Conservation (phyloP, 2,329 filamentous ascomycete species). For the Xylaria sp. region DNA sequence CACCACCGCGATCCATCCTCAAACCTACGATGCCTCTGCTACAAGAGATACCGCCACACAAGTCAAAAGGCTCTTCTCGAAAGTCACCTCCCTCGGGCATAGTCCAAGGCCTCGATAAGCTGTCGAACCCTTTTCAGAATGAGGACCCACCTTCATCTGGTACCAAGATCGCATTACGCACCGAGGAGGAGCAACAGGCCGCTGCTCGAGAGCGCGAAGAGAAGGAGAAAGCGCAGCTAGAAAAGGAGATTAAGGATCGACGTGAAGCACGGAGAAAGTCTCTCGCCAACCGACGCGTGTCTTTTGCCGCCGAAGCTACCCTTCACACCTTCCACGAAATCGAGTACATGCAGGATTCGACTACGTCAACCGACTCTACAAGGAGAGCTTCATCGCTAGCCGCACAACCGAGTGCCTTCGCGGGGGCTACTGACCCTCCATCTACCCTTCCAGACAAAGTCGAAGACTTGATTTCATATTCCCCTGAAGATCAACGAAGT, state of each 20-base stretch:
- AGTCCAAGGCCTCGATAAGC: constrained; percentile 53
- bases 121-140: constrained; percentile 58
- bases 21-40: constrained; percentile 78
- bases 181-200: constrained; percentile 76
- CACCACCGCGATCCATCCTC: constrained; percentile 75
- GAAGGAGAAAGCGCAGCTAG: constrained; percentile 66
- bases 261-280: constrained; percentile 92
- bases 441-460: constrained; percentile 71
- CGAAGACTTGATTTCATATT: constrained; percentile 66
- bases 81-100: constrained; percentile 56
- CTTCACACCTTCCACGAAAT: constrained; percentile 97
- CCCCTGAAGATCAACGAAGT: constrained; percentile 72
- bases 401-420: constrained; percentile 46
- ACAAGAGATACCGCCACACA: constrained; percentile 73
- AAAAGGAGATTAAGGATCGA: constrained; percentile 73
- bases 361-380: constrained; percentile 80
- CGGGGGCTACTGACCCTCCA: constrained; percentile 64
- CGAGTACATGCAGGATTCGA: constrained; percentile 88
- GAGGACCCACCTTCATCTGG: constrained; percentile 50
- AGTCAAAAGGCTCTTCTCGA: constrained; percentile 64
- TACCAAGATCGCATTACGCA: constrained; percentile 71
- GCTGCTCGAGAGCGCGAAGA: constrained; percentile 76
- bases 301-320: constrained; percentile 96
- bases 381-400: constrained; percentile 73
- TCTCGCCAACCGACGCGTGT: constrained; percentile 90